Conservation (phyloP, 2,329 filamentous ascomycete genomes). For the Fusarium dlaminii region DNA sequence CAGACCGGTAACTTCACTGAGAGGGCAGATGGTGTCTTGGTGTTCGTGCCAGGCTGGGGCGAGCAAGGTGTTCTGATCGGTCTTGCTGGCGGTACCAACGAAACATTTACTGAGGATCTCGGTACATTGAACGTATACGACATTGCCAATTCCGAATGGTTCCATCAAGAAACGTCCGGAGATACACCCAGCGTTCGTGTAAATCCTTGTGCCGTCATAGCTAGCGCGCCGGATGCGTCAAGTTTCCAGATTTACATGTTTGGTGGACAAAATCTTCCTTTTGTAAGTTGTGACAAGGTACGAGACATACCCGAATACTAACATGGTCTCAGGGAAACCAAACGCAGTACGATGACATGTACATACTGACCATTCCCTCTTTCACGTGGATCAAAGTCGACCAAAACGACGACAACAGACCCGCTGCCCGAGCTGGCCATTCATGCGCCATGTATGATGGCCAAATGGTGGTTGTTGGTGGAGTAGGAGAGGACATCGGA, state of each 20-base stretch:
- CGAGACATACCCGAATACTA: not conserved
- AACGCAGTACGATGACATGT: constrained; percentile 71
- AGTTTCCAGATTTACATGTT: constrained; percentile 83
- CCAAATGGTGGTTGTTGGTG: constrained; percentile 72
- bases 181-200: constrained; percentile 61
- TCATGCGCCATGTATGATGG: constrained; percentile 66
- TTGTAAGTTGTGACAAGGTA: constrained; percentile 50
- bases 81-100: constrained; percentile 75
- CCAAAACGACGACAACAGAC: constrained; percentile 64
- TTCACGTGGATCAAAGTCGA: constrained; percentile 71
- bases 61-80: constrained; percentile 75
- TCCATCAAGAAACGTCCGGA: constrained; percentile 65
- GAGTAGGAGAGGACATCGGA: constrained; percentile 59
- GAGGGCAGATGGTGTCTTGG: constrained; percentile 76
- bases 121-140: constrained; percentile 73
- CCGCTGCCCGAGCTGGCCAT: constrained; percentile 54
- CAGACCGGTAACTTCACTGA: constrained; percentile 75
- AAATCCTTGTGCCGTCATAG: constrained; percentile 69
- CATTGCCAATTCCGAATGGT: constrained; percentile 68
- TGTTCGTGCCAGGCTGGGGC: constrained; percentile 80
- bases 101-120: constrained; percentile 69
- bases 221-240: constrained; percentile 74
- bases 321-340: constrained; percentile 52
- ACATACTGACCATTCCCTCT: constrained; percentile 68
- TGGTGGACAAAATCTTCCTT: constrained; percentile 78